Conservation (phyloP, 1,284 basidiomycete species). For the Microbotryum violaceum region DNA sequence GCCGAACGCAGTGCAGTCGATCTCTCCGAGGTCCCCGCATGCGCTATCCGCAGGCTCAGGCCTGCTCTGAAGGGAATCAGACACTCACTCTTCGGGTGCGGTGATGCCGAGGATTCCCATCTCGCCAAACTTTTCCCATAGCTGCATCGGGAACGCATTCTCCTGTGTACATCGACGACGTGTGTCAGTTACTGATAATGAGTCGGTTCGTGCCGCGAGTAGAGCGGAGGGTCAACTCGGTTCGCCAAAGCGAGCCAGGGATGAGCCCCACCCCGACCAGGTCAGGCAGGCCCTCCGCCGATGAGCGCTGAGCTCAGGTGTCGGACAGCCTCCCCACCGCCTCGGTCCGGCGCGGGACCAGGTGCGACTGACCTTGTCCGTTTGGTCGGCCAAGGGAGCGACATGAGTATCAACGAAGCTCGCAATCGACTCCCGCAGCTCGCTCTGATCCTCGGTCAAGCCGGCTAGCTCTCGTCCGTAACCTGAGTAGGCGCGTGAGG, state of each 20-base stretch:
- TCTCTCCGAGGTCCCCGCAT: neutral
- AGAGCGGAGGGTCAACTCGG: slow-evolving; percentile 49
- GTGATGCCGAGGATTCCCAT: slow-evolving; percentile 73
- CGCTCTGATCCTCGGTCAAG: slow-evolving; percentile 71
- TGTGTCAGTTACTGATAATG: too few relatives aligned
- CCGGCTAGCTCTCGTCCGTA: slow-evolving; percentile 72
- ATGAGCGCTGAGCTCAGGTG: too few relatives aligned
- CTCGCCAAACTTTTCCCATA: slow-evolving; percentile 79
- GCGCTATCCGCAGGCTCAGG: slow-evolving; percentile 22
- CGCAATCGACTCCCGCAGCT: slow-evolving; percentile 62
- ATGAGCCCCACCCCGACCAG: too few relatives aligned
- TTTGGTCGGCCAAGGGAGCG: slow-evolving; percentile 69
- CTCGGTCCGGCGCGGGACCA: too few relatives aligned
- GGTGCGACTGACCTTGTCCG: slow-evolving; percentile 51
- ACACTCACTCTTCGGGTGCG: slow-evolving; percentile 58
- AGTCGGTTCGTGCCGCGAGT: too few relatives aligned
- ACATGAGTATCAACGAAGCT: slow-evolving; percentile 73
- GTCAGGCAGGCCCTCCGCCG: too few relatives aligned
- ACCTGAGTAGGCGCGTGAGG: slow-evolving; percentile 33
- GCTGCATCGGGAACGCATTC: slow-evolving; percentile 47
- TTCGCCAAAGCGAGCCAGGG: slow-evolving; percentile 43
- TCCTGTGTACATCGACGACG: neutral
- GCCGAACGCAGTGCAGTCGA: too few relatives aligned
- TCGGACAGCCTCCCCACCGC: too few relatives aligned
- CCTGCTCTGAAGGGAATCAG: slow-evolving; percentile 47